Conservation (phyloP, 2,329 filamentous ascomycete genomes). For the Ceratocystis lukuohia region DNA sequence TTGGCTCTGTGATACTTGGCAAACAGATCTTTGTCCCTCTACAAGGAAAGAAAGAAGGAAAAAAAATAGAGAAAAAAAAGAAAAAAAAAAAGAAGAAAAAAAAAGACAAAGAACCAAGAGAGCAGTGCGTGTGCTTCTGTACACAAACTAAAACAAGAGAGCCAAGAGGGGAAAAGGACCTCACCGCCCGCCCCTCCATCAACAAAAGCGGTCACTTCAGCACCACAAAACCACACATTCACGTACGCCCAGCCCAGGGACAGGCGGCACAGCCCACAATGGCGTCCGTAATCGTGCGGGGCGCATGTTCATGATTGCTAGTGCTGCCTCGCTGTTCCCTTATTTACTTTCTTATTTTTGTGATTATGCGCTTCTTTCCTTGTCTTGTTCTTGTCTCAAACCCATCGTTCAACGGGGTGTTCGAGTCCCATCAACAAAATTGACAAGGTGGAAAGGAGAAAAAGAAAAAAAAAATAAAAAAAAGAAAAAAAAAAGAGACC, state of each 20-base stretch:
- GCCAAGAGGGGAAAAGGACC: neutral
- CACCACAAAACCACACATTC: too few relatives aligned
- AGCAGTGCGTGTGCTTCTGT: neutral
- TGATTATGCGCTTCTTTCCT: too few relatives aligned
- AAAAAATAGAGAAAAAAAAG: too few relatives aligned
- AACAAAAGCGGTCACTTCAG: neutral
- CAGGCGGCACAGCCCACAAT: neutral
- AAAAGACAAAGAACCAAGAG: neutral
- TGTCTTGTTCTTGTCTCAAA: too few relatives aligned
- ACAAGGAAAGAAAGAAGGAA: too few relatives aligned
- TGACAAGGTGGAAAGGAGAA: neutral
- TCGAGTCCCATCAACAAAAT: too few relatives aligned
- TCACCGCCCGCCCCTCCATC: slow-evolving; percentile 1
- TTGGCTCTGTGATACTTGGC: too few relatives aligned
- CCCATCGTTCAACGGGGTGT: too few relatives aligned
- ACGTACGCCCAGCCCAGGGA: neutral
- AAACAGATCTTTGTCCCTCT: too few relatives aligned
- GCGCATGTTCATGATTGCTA: too few relatives aligned
- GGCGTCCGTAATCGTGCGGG: neutral
- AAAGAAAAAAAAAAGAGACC: neutral
- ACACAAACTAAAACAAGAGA: neutral
- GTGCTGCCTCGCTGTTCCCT: neutral
- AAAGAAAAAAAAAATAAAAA: neutral
- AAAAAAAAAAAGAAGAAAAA: too few relatives aligned
- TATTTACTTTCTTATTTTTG: neutral